Evolutionary conservation across 139 green algal genomes (phyloP), one percentile per base, ranked within the genome.

Genomic region (Picochlorum sp.): DNA sequence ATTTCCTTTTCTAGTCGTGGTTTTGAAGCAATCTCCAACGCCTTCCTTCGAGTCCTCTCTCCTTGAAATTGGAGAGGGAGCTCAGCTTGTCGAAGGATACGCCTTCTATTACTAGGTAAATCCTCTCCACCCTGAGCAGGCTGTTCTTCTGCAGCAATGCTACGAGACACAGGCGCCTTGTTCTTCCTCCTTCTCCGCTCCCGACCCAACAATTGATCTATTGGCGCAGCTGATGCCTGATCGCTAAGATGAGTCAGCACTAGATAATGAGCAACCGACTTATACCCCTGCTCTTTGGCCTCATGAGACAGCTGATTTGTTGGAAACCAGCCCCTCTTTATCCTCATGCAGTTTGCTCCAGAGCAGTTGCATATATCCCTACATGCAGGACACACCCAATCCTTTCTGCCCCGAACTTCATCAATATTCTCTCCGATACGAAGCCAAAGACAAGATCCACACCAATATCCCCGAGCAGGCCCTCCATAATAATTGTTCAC

Each of bases 321-420:
- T 34, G 62, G 32, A 7, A 73, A 45, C 58, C 82, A 76, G 3
- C 70, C 69, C n/a, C 56, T 51, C 57, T 54, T 44, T 15, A 20
- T 38, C n/a, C 81, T 69, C 57, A 73, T 52, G 64, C 81, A 88
- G 63, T 72, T 83, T 7, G 11, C 54, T 28, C 70, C 64, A 11
- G 74, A 84, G 71, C 81, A 88, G 71, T 87, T 88, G 74, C 81
- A 88, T 58, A 88, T 77, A 54, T 83, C 66, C n/a, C 75, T 68
- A 69, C 80, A 86, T 24, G 28, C 67, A n/a, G 80, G 80, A 59
- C 80, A 86, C 51, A 70, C 55, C 78, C 80, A 86, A 34, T 69
- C 61, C 9, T 23, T 13, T 23, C 71, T 41, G 5, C 11, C 1
- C 28, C 69, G 41, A 49, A 72, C 76, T 56, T 87, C 81, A 2